Evolutionary conservation across 257 asterid species (phyloP), one percentile per base, ranked within the genome.

Genomic region (Verbena officinalis): DNA sequence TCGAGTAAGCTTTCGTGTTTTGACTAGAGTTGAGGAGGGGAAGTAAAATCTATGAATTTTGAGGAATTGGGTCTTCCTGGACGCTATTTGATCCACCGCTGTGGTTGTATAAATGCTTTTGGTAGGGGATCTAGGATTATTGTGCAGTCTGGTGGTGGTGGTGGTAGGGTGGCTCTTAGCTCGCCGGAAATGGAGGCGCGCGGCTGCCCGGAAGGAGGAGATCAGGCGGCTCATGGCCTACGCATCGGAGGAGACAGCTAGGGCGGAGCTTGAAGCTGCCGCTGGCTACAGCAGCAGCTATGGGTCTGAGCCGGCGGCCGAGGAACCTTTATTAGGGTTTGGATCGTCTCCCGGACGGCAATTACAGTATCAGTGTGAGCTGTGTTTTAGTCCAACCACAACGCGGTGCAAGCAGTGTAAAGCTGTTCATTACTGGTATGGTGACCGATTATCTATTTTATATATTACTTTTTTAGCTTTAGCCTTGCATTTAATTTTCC

Each of bases 361-460:
- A 57, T 16, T 73, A 52, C 92, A 67, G 83, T 68, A 80, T 64
- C 81, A 78, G 51, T 90, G 97, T 66, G 91, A 84, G 72, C 85
- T 80, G 49, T 90, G 97, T 59, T 62, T 73, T 43, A 55, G 76
- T n/a, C 88, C 89, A 0, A 82, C 96, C 14, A 71, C 85, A n/a
- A 80, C 88, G 1, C 81, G 94, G 51, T 90, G 97, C 64, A 77
- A 83, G 56, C 86, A 68, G 73, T 90, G 97, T 75, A 90, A 90
- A 81, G 76, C 91, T 12, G 91, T 81, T 70, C 87, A 60, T 65
- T 90, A 90, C 78, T 90, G 97, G 97, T 90, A 85, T 31, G 90
- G 14, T 42, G 51, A 31, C 48, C 56, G 56, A 56, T 20, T 68
- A 59, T 21, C 45, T 53, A 20, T 45, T 1, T 57, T n/a, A n/a